Conservation (phyloP, 2,329 filamentous ascomycete species). For the Davidsoniella australis region DNA sequence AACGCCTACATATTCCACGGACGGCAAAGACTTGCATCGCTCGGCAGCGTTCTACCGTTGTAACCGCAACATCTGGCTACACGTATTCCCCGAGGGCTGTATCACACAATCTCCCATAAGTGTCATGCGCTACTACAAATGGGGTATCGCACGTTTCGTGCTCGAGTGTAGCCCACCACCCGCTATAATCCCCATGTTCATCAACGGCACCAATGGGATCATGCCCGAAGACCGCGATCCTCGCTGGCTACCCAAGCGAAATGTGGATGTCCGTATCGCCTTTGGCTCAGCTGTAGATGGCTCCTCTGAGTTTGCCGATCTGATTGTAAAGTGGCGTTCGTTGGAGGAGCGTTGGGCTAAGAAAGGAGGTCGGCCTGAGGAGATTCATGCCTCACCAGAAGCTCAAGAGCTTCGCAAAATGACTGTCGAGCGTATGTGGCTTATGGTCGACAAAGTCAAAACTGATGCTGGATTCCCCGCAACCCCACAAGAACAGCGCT, state of each 20-base stretch:
- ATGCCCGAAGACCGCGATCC: slow-evolving; percentile 84
- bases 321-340: slow-evolving; percentile 56
- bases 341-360: slow-evolving; percentile 15
- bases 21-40: slow-evolving; percentile 45
- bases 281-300: slow-evolving; percentile 66
- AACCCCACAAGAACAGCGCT: slow-evolving; percentile 57
- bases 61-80: slow-evolving; percentile 68
- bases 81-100: slow-evolving; percentile 90
- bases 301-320: slow-evolving; percentile 59
- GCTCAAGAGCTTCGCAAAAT: slow-evolving; percentile 56
- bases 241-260: slow-evolving; percentile 59
- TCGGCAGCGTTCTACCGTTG: slow-evolving; percentile 55
- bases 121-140: slow-evolving; percentile 92
- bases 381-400: slow-evolving; percentile 53
- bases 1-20: slow-evolving; percentile 43
- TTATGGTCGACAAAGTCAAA: slow-evolving; percentile 66
- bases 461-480: slow-evolving; percentile 56
- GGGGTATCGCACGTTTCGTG: slow-evolving; percentile 82
- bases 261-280: slow-evolving; percentile 52
- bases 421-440: slow-evolving; percentile 59
- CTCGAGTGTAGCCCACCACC: slow-evolving; percentile 78
- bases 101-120: slow-evolving; percentile 72
- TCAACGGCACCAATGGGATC: slow-evolving; percentile 72
- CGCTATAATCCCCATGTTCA: slow-evolving; percentile 83
- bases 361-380: slow-evolving; percentile 26